Percentiles rank a stretch among this genome's conserved stretches.
Conservation (phyloP, 2,329 filamentous ascomycete genomes). For the Corinectria fuckeliana region DNA sequence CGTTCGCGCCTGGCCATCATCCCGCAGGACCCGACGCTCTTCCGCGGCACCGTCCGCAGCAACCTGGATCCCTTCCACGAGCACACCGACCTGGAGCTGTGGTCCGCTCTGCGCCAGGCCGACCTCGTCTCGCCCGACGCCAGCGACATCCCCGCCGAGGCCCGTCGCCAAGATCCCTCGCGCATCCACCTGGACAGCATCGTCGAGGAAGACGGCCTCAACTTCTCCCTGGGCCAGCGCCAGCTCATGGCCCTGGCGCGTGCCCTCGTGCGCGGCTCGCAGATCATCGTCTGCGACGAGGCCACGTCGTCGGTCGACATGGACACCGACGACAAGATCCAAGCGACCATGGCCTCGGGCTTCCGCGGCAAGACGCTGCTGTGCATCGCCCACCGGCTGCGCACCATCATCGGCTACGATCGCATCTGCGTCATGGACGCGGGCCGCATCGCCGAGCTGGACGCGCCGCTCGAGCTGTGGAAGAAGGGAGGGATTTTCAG, state of each 20-base stretch:
- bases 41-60: constrained; percentile 78
- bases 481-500: constrained; percentile 79
- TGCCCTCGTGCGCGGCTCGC: constrained; percentile 83
- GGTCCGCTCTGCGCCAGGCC: constrained; percentile 78
- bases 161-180: constrained; percentile 70
- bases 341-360: constrained; percentile 81
- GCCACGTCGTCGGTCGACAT: constrained; percentile 93
- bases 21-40: constrained; percentile 83
- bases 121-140: constrained; percentile 69
- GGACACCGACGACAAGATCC: constrained; percentile 96
- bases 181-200: constrained; percentile 82
- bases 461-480: constrained; percentile 76
- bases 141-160: constrained; percentile 70
- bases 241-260: constrained; percentile 95
- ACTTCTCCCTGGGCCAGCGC: constrained; percentile 93
- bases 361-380: constrained; percentile 88
- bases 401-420: constrained; percentile 93
- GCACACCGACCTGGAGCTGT: constrained; percentile 78
- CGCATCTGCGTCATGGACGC: constrained; percentile 96
- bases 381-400: constrained; percentile 90
- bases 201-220: constrained; percentile 94
- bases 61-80: constrained; percentile 84
- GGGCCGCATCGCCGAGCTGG: constrained; percentile 86
- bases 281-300: constrained; percentile 97
- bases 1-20: constrained; percentile 82